Conservation (phyloP, 148 eudicot species). For the Fagopyrum homotropicum region DNA sequence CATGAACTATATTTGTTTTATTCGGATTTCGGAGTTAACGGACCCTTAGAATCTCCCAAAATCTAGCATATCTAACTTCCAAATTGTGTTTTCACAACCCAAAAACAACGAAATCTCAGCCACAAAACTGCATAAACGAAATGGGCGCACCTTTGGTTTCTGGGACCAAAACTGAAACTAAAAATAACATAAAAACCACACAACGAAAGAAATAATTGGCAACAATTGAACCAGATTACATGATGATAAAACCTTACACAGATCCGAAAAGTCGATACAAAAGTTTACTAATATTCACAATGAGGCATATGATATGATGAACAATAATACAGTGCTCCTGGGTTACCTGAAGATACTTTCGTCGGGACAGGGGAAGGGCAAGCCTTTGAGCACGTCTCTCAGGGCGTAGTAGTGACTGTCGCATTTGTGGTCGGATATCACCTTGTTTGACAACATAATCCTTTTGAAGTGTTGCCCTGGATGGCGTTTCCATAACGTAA, state of each 20-base stretch:
- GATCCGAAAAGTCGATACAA: background rate
- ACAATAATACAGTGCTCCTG: background rate
- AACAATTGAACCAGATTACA: background rate
- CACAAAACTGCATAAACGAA: too few species aligned
- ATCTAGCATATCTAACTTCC: too few species aligned
- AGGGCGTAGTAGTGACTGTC: conserved; percentile 74
- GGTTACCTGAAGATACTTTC: conserved; percentile 22
- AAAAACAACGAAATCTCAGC: too few species aligned
- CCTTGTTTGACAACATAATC: conserved; percentile 57
- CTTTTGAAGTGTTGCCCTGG: conserved; percentile 73
- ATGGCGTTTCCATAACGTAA: conserved; percentile 66
- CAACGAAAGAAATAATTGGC: background rate
- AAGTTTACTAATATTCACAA: background rate
- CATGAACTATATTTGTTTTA: too few species aligned
- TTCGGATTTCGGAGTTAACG: too few species aligned
- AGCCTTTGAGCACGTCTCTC: conserved; percentile 73
- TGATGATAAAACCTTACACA: background rate
- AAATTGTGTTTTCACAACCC: too few species aligned
- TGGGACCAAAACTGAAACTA: too few species aligned
- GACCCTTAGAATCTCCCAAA: too few species aligned
- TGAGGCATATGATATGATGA: background rate
- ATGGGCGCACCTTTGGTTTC: too few species aligned
- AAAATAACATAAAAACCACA: too few species aligned
- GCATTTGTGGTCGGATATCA: conserved; percentile 74
- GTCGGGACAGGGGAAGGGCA: conserved; percentile 31